These are phyloP conservation scores for Suhomyces faveliae DNA, from an alignment of 805 yeast species.

Conservation along the genomic window DNA sequence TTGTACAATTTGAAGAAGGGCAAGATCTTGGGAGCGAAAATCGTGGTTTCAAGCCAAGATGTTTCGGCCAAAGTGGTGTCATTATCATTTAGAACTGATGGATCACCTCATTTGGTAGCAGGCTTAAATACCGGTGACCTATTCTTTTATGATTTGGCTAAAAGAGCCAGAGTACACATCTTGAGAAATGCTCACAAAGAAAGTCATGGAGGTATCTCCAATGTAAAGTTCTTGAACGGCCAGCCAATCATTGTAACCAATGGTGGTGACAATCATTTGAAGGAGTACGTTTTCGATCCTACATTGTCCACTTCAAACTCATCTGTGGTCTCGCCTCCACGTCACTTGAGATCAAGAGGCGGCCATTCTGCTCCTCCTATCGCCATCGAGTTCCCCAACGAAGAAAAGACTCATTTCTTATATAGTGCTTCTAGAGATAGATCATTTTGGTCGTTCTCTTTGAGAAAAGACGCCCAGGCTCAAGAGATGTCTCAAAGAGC, in stretches of 20 bases:
- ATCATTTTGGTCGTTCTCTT: constrained; percentile 87
- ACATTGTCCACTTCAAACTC: constrained; percentile 64
- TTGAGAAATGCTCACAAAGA: constrained; percentile 73
- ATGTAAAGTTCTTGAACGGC: constrained; percentile 76
- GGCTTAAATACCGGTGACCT: constrained; percentile 81
- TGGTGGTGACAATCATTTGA: constrained; percentile 87
- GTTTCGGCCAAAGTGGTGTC: constrained; percentile 49
- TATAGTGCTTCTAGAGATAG: constrained; percentile 84
- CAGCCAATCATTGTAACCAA: constrained; percentile 87
- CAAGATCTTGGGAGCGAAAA: constrained; percentile 46
- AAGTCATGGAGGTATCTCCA: constrained; percentile 71
- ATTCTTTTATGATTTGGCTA: constrained; percentile 77
- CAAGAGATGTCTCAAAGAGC: constrained; percentile 85
- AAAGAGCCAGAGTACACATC: constrained; percentile 70
- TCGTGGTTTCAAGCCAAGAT: constrained; percentile 43
- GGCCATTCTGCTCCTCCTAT: constrained; percentile 96
- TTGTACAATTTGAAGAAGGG: constrained; percentile 70
- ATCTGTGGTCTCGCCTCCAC: constrained; percentile 80
- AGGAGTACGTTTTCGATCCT: constrained; percentile 93
- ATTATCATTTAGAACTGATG: constrained; percentile 89
- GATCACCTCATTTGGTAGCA: constrained; percentile 75
- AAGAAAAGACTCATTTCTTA: constrained; percentile 72
- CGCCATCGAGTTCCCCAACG: constrained; percentile 70
- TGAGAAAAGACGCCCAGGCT: constrained; percentile 94
- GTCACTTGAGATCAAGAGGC: constrained; percentile 88